phyloP scores from a whole-genome alignment of 2,329 filamentous ascomycete genomes.

The Hirsutella rhossiliensis region DNA sequence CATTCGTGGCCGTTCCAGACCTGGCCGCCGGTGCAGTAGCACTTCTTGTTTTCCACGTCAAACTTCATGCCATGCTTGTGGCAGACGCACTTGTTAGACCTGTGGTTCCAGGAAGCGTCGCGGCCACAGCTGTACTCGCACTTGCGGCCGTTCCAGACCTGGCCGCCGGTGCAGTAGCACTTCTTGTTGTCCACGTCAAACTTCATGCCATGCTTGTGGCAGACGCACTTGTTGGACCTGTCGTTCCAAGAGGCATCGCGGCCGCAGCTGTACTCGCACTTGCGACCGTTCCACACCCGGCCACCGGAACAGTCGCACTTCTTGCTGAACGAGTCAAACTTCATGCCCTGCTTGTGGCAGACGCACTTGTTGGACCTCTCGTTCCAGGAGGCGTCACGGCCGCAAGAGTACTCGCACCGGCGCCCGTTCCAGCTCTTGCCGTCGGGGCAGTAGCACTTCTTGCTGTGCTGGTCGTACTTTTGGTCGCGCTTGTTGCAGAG shows the following conservation, averaged over 20 bases:
- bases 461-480: slow-evolving; percentile 1
- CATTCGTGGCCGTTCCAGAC: slow-evolving; percentile 1
- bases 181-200: background rate
- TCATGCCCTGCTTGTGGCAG: background rate
- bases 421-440: slow-evolving; percentile 1
- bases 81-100: background rate
- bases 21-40: background rate
- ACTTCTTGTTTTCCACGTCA: background rate
- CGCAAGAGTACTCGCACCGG: slow-evolving; percentile 3
- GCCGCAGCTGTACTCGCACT: slow-evolving; percentile 1
- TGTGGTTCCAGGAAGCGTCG: background rate
- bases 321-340: background rate
- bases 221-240: background rate
- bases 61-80: background rate
- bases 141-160: slow-evolving; percentile 1
- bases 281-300: background rate
- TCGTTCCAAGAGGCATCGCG: background rate
- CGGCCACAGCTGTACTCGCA: slow-evolving; percentile 1
- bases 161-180: background rate
- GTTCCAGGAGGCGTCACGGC: slow-evolving; percentile 1
- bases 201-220: background rate
- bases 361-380: background rate
- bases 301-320: slow-evolving; percentile 1
- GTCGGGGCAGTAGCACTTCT: slow-evolving; percentile 1
- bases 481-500: slow-evolving; percentile 2